Conservation (phyloP, 768 basidiomycete genomes). For the Epithele typhae region DNA sequence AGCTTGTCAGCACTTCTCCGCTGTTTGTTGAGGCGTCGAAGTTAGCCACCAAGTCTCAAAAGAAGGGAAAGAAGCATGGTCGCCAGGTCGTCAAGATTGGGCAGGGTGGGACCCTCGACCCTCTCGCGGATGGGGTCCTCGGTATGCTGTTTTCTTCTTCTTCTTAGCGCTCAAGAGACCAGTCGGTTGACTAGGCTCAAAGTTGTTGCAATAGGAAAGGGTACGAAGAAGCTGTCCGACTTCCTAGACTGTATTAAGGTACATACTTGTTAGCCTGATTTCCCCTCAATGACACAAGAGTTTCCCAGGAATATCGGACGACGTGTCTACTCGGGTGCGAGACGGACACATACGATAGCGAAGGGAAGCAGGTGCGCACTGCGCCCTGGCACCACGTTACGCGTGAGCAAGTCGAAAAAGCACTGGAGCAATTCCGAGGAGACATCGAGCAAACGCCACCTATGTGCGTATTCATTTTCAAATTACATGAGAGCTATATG, state of each 20-base stretch:
- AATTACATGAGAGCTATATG: neutral
- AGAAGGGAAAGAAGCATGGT: constrained; percentile 25
- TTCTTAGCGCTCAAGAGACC: neutral
- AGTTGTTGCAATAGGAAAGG: constrained; percentile 90
- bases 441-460: constrained; percentile 90
- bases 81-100: constrained; percentile 71
- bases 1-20: constrained; percentile 68
- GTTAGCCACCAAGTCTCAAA: constrained; percentile 38
- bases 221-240: constrained; percentile 78
- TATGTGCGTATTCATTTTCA: constrained; percentile 52
- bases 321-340: constrained; percentile 91
- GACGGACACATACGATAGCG: constrained; percentile 91
- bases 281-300: too few relatives aligned
- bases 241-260: constrained; percentile 90
- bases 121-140: constrained; percentile 78
- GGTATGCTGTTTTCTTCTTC: constrained; percentile 18
- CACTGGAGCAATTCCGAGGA: constrained; percentile 73
- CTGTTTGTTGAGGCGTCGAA: constrained; percentile 67
- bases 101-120: constrained; percentile 94
- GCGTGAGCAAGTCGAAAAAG: constrained; percentile 62
- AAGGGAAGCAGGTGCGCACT: constrained; percentile 74
- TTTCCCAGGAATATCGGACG: constrained; percentile 77
- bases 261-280: constrained; percentile 5
- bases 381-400: constrained; percentile 86
- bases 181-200: neutral